Evolutionary conservation across 1,139 yeast genomes (phyloP).

Genomic region (Saccharomyces hybrid): DNA sequence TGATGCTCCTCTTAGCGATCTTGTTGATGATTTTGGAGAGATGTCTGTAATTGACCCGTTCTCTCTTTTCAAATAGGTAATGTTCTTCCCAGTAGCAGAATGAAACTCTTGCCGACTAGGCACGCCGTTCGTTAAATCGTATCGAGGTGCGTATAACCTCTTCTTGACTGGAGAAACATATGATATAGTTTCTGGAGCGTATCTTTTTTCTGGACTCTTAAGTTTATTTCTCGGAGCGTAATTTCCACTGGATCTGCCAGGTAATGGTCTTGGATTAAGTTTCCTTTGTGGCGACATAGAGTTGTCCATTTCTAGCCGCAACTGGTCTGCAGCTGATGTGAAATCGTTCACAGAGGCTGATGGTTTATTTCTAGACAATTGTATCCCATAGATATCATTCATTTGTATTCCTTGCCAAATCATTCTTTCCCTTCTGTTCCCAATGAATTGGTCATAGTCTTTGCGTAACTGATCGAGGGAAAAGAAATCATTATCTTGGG

Average conservation of each 20-base stretch:
- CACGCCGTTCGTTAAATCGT: neutral
- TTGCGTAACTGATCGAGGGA: conserved; percentile 21
- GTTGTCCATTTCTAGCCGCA: neutral
- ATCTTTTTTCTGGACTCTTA: conserved; percentile 2
- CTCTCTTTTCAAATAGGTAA: neutral
- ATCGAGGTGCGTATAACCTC: conserved; percentile 1
- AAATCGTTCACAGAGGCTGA: conserved; percentile 10
- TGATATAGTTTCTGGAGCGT: conserved; percentile 1
- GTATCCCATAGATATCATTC: conserved; percentile 15
- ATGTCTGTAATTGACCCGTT: neutral
- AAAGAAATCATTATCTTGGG: conserved; percentile 10
- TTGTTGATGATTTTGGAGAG: neutral
- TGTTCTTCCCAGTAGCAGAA: neutral
- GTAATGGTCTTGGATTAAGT: no score
- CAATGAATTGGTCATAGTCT: conserved; percentile 27
- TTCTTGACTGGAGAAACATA: no score
- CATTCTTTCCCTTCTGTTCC: conserved; percentile 24
- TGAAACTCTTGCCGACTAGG: neutral
- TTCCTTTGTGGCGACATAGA: neutral
- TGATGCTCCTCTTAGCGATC: neutral
- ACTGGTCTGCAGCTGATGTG: conserved; percentile 28
- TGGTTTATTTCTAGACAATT: conserved; percentile 6
- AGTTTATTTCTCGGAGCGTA: neutral
- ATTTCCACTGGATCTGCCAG: no score
- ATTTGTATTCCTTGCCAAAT: conserved; percentile 27